Evolutionary conservation across 306 rosid genomes (phyloP).

Genomic region (Pterocarpus santalinus): DNA sequence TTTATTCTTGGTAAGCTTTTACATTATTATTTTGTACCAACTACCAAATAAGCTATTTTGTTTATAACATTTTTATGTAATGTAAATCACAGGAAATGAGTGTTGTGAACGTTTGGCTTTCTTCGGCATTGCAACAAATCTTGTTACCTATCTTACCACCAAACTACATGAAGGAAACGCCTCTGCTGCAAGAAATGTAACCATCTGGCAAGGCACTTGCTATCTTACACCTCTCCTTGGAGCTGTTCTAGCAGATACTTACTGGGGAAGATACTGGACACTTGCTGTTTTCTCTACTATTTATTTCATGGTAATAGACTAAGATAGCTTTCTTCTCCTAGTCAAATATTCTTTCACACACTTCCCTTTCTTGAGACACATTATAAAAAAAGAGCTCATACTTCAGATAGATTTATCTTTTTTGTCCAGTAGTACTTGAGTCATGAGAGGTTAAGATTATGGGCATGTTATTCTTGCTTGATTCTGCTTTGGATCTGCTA

Average conservation of each 20-base stretch:
- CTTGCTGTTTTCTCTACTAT: constrained; percentile 73
- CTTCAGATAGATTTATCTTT: neutral
- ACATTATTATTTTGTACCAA: neutral
- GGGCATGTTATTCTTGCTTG: neutral
- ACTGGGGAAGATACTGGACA: constrained; percentile 98
- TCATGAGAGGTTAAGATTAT: neutral
- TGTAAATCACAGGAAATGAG: constrained; percentile 72
- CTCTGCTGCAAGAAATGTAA: constrained; percentile 85
- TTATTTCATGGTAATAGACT: constrained; percentile 70
- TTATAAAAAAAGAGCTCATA: neutral
- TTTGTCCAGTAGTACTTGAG: neutral
- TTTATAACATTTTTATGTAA: constrained; percentile 27
- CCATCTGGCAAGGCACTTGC: constrained; percentile 94
- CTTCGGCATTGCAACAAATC: constrained; percentile 86
- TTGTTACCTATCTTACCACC: constrained; percentile 85
- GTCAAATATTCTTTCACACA: constrained; percentile 13
- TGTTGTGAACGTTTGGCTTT: constrained; percentile 93
- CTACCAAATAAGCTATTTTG: constrained; percentile 1
- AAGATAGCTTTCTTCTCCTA: constrained; percentile 14
- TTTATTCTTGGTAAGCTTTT: constrained; percentile 66
- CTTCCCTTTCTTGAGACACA: constrained; percentile 14
- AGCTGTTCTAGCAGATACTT: constrained; percentile 90
- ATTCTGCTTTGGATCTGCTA: neutral
- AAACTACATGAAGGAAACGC: constrained; percentile 86
- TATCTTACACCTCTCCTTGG: constrained; percentile 94